phyloP scores from a whole-genome alignment of 129 eudicot species.

The Saposhnikovia divaricata region DNA sequence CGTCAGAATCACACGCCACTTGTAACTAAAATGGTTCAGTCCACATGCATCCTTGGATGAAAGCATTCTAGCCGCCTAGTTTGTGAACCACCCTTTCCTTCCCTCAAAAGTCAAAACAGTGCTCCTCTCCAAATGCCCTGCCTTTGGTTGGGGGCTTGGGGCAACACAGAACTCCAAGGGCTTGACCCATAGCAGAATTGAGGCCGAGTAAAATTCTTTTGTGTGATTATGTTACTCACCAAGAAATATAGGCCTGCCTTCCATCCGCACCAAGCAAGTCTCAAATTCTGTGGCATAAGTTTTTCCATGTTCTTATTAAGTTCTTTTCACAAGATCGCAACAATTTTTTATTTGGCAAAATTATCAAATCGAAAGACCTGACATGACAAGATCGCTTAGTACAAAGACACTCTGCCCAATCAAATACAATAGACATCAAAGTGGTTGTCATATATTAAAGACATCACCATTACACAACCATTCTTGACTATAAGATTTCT shows the following conservation, averaged over 20 bases:
- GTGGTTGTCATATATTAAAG: constrained; percentile 21
- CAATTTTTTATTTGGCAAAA: neutral
- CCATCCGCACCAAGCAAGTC: too few relatives aligned
- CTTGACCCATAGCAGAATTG: neutral
- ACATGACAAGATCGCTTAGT: neutral
- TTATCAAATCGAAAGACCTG: neutral
- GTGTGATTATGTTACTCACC: neutral
- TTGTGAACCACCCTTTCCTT: neutral
- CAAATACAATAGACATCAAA: neutral
- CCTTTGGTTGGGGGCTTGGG: neutral
- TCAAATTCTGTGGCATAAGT: too few relatives aligned
- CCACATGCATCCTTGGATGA: neutral
- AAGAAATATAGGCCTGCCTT: too few relatives aligned
- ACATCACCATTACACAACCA: constrained; percentile 16
- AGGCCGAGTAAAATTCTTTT: neutral
- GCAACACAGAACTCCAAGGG: neutral
- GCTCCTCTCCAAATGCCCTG: neutral
- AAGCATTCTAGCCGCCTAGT: neutral
- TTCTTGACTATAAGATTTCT: constrained; percentile 12
- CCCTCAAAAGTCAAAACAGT: neutral
- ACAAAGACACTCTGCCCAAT: neutral
- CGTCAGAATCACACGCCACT: too few relatives aligned
- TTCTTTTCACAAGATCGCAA: neutral
- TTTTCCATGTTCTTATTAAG: neutral
- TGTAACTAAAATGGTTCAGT: neutral